Evolutionary conservation across 225 moss, liverwort and hornwort species (phyloP).

Genomic region (Physcomitrium patens): DNA sequence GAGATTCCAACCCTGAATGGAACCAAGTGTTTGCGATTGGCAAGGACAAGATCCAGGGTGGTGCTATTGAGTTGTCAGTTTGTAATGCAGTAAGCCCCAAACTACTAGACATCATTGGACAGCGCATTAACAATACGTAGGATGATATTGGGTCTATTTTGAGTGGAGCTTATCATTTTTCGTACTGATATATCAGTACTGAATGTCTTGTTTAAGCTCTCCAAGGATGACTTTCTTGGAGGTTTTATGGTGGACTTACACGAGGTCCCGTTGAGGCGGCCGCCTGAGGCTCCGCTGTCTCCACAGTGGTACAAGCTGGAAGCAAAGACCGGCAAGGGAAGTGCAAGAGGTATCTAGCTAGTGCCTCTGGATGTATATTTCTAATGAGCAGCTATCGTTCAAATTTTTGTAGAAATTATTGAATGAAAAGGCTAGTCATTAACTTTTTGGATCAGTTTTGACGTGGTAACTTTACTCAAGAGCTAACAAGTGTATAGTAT

Average conservation of each 20-base stretch:
- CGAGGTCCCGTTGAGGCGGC: conserved; percentile 77
- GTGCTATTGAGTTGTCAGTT: conserved; percentile 73
- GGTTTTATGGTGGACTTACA: conserved; percentile 71
- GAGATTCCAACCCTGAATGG: conserved; percentile 85
- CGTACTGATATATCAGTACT: not conserved
- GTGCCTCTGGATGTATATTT: not conserved
- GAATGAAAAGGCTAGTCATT: too few species aligned
- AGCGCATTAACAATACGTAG: too few species aligned
- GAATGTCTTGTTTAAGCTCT: conserved; percentile 62
- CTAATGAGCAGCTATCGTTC: not conserved
- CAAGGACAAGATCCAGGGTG: conserved; percentile 83
- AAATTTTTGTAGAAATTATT: not conserved
- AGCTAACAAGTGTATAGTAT: not conserved
- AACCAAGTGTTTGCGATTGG: conserved; percentile 91
- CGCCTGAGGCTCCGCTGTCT: conserved; percentile 78
- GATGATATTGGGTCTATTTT: not conserved
- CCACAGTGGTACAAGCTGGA: conserved; percentile 94
- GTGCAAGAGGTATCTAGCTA: conserved; percentile 62
- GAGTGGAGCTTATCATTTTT: not conserved
- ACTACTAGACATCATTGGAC: not conserved
- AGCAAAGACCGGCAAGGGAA: conserved; percentile 74
- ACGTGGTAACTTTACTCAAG: not conserved
- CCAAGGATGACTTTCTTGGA: conserved; percentile 83
- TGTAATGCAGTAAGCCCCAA: conserved; percentile 78
- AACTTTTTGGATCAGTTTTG: not conserved